Percentiles rank a stretch among this genome's conserved stretches.
These are phyloP conservation scores for Acanthamoeba quina DNA, from an alignment of 208 protist species.

Conservation along the genomic window DNA sequence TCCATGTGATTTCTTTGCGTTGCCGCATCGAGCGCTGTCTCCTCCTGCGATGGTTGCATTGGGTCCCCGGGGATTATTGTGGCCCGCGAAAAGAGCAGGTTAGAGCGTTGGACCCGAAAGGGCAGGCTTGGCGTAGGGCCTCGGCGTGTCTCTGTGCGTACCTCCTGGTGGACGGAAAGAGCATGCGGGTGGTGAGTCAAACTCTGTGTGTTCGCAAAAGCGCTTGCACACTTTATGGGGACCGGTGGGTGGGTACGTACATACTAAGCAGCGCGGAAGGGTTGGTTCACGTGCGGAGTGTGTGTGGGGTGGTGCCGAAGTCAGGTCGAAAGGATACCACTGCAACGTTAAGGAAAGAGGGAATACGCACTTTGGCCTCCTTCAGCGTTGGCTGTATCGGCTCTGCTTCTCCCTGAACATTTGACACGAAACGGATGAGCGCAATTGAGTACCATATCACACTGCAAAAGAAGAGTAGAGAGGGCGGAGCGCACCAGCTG, in stretches of 20 bases:
- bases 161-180: background rate
- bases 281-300: no score
- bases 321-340: background rate
- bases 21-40: background rate
- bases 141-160: background rate
- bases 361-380: background rate
- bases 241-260: background rate
- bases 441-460: background rate
- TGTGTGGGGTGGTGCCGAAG: background rate
- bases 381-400: background rate
- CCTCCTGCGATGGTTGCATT: background rate
- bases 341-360: background rate
- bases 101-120: no score
- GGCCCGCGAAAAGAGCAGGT: no score
- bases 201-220: no score
- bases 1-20: background rate
- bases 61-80: no score
- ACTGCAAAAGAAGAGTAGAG: background rate
- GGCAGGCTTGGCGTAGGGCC: no score
- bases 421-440: background rate
- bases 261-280: background rate
- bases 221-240: no score
- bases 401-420: background rate
- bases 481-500: background rate
- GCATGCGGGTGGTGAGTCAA: background rate